Base-by-base conservation (phyloP, 2,329 filamentous ascomycete species). In the Ploettnerulaceae sp. region DNA sequence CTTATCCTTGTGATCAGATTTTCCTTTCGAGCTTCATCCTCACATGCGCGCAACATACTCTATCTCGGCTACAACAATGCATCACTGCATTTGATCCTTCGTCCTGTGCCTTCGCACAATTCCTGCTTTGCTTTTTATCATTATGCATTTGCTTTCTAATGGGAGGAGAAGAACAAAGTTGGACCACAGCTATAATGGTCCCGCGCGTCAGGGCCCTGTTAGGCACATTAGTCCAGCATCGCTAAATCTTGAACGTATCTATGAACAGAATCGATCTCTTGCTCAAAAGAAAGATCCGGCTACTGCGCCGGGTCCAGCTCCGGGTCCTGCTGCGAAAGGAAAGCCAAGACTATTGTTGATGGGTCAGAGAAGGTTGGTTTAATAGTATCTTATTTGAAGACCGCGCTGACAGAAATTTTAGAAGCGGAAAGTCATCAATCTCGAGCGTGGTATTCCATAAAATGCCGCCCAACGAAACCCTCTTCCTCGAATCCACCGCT, bases 391-490 rank as follows among this genome's bases (percentile, higher is more conserved):
- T 31, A 6, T 40, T 36, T 34, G 48, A 25, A 39, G 22, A 43
- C 5, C 9, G n/a, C 33, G 32, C 53, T 61, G 33, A 67, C 46
- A 25, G 12, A 44, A 18, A 55, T 20, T n/a, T n/a, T 57, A 98
- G 93, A 71, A 96, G 90, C 64, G 93, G 93, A 51, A 98, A 98
- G 66, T 97, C 93, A 0, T 98, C 93, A 5, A 97, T 98, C 64
- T 93, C 90, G 20, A 97, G 89, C 62, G 94, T 98, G 37, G 91
- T 98, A n/a, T 97, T 98, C 62, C 90, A 97, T 69, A 98, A 98
- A 66, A 82, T 97, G 63, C 89, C 91, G 3, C 90, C 93, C 2
- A 94, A 87, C 58, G 94, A 98, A 70, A 97, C 93, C 0, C 71
- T 98, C 12, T 98, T 95, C 61, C 77, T 98, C 14, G 93, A 97